A percentile compares a stretch with the other conserved stretches of the same genome.
phyloP scores from a whole-genome alignment of 2,329 filamentous ascomycete genomes.

The Atkinsonella hypoxylon region DNA sequence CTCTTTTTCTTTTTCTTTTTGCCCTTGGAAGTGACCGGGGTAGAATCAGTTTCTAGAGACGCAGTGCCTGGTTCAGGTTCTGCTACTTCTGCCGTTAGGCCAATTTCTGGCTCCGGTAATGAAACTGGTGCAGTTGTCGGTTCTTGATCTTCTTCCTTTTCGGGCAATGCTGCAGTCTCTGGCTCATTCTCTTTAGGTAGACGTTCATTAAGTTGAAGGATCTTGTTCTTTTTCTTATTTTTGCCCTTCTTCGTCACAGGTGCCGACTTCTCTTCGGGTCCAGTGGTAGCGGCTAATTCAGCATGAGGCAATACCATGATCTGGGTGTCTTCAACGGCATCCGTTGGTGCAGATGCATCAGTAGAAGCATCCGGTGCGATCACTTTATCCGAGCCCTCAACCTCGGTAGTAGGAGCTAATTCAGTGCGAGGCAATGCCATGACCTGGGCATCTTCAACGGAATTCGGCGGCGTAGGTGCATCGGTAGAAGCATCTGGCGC shows the following conservation, averaged over 20 bases:
- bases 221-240: conserved; percentile 12
- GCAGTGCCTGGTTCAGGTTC: not conserved
- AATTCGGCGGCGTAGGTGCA: not conserved
- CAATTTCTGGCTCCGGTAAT: not conserved
- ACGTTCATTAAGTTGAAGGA: conserved; percentile 6
- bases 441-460: not conserved
- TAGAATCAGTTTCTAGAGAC: not conserved
- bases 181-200: not conserved
- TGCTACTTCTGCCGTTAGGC: not conserved
- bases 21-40: conserved; percentile 3
- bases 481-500: not conserved
- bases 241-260: conserved; percentile 4
- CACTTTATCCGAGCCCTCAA: not conserved
- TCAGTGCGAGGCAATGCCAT: not conserved
- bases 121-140: not conserved
- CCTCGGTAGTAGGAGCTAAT: not conserved
- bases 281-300: not conserved
- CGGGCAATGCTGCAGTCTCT: not conserved
- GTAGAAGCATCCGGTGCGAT: not conserved
- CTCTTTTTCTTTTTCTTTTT: conserved; percentile 10
- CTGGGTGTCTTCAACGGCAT: not conserved
- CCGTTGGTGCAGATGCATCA: not conserved
- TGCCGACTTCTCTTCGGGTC: conserved; percentile 4
- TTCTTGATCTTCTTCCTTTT: not conserved
- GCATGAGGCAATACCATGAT: no score